Percentiles rank a stretch among this genome's conserved stretches.
Conservation (phyloP, 208 protist species). For the Trypanosoma caninum region DNA sequence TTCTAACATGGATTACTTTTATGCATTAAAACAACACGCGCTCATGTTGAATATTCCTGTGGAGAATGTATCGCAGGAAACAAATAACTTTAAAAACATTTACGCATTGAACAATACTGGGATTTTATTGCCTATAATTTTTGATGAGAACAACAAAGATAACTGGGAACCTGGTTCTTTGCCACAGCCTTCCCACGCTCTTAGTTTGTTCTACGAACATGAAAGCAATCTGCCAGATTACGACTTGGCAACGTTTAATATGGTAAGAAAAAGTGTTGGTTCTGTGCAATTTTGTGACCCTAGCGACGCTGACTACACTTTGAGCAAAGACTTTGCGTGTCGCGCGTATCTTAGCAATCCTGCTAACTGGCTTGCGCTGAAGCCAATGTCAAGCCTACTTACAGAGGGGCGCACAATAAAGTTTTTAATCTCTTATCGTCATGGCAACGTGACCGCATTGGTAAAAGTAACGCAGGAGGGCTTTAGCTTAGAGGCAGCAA, state of each 20-base stretch:
- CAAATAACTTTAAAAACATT: conserved; percentile 14
- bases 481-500: conserved; percentile 33
- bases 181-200: conserved; percentile 1
- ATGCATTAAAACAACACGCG: not conserved
- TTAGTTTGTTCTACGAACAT: not conserved
- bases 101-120: conserved; percentile 12
- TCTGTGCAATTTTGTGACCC: conserved; percentile 29
- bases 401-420: conserved; percentile 37
- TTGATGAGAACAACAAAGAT: not conserved
- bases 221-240: conserved; percentile 8
- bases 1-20: not conserved
- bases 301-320: conserved; percentile 26
- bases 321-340: conserved; percentile 30
- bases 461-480: conserved; percentile 38
- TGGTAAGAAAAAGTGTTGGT: not conserved
- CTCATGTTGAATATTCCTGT: not conserved
- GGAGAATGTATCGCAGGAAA: conserved; percentile 1
- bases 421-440: conserved; percentile 30
- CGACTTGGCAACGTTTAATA: not conserved
- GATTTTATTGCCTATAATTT: conserved; percentile 5
- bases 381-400: conserved; percentile 33
- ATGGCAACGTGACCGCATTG: conserved; percentile 32
- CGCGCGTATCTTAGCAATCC: conserved; percentile 29
- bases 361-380: conserved; percentile 34
- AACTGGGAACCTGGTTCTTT: conserved; percentile 12